Evolutionary conservation across 768 basidiomycete genomes (phyloP).

Genomic region (Russula vinacea): DNA sequence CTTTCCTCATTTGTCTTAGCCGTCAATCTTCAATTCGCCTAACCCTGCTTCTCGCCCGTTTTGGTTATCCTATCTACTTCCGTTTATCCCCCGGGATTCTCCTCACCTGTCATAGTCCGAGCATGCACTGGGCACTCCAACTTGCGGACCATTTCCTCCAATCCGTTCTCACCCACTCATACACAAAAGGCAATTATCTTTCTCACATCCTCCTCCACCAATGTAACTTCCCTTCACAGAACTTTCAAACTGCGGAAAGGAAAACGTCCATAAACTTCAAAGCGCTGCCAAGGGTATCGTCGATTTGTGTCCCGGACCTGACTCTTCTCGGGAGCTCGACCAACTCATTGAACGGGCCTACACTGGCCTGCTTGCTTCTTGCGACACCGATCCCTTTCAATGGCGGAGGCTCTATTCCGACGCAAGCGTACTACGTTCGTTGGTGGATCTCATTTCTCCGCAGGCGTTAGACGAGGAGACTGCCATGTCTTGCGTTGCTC

Average conservation of each 20-base stretch:
- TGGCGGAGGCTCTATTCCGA: conserved; percentile 81
- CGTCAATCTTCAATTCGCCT: conserved; percentile 24
- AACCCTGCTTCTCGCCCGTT: conserved; percentile 16
- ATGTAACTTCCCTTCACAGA: conserved; percentile 13
- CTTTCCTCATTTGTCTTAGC: conserved; percentile 30
- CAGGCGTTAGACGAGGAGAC: conserved; percentile 27
- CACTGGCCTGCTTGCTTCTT: conserved; percentile 46
- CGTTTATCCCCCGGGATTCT: background rate
- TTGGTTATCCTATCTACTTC: conserved; percentile 19
- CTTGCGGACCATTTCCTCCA: conserved; percentile 17
- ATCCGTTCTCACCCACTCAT: conserved; percentile 12
- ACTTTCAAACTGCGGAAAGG: conserved; percentile 35
- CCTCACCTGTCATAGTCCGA: background rate
- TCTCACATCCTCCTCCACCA: conserved; percentile 30
- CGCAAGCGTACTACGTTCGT: conserved; percentile 55
- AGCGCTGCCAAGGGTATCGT: conserved; percentile 12
- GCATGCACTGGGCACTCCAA: conserved; percentile 18
- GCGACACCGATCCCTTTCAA: conserved; percentile 37
- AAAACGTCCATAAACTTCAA: conserved; percentile 33
- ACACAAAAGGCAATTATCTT: conserved; percentile 32
- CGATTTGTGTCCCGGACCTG: background rate
- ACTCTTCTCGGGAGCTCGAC: conserved; percentile 36
- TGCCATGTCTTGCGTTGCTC: conserved; percentile 48
- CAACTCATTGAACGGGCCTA: conserved; percentile 49
- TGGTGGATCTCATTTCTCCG: conserved; percentile 38